These are phyloP conservation scores for Xerocomus amazonicus DNA, from an alignment of 1,284 basidiomycete species.

Conservation along the genomic window DNA sequence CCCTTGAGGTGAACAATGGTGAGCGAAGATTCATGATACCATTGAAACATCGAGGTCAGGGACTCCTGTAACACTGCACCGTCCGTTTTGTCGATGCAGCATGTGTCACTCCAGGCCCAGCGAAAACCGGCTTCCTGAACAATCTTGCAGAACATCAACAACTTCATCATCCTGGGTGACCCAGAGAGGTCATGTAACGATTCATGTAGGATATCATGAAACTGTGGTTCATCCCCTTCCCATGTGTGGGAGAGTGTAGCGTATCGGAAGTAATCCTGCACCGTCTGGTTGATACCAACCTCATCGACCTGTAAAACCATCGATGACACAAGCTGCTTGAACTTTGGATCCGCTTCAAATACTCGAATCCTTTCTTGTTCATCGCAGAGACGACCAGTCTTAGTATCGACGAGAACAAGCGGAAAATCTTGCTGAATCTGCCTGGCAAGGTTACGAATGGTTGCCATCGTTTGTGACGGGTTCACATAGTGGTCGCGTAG, in stretches of 20 bases:
- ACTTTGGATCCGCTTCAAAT: slow-evolving; percentile 14
- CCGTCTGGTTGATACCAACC: slow-evolving; percentile 1
- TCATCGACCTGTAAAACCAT: slow-evolving; percentile 6
- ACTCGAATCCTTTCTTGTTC: slow-evolving; percentile 4
- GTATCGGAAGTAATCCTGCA: slow-evolving; percentile 17
- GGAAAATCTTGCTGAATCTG: slow-evolving; percentile 12
- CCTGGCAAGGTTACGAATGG: slow-evolving; percentile 2
- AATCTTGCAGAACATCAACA: slow-evolving; percentile 18
- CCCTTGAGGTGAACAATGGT: slow-evolving; percentile 22
- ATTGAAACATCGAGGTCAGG: slow-evolving; percentile 26
- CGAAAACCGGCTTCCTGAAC: slow-evolving; percentile 17
- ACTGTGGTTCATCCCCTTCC: slow-evolving; percentile 19
- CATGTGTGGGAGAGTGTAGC: slow-evolving; percentile 27
- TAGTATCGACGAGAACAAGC: slow-evolving; percentile 13
- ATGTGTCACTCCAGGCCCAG: slow-evolving; percentile 29
- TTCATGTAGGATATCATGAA: slow-evolving; percentile 8
- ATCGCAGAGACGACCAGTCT: slow-evolving; percentile 16
- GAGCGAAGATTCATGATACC: slow-evolving; percentile 23
- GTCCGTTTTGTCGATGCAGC: slow-evolving; percentile 23
- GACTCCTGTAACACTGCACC: slow-evolving; percentile 17
- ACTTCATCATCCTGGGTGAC: slow-evolving; percentile 12
- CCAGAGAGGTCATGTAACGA: slow-evolving; percentile 11
- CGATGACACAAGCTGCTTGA: slow-evolving; percentile 17
- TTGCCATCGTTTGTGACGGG: slow-evolving; percentile 9
- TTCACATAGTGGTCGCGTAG: slow-evolving; percentile 4